A percentile compares a stretch with the other conserved stretches of the same genome.
Evolutionary conservation across 257 asterid genomes (phyloP).

Genomic region (Ilex aquifolium): DNA sequence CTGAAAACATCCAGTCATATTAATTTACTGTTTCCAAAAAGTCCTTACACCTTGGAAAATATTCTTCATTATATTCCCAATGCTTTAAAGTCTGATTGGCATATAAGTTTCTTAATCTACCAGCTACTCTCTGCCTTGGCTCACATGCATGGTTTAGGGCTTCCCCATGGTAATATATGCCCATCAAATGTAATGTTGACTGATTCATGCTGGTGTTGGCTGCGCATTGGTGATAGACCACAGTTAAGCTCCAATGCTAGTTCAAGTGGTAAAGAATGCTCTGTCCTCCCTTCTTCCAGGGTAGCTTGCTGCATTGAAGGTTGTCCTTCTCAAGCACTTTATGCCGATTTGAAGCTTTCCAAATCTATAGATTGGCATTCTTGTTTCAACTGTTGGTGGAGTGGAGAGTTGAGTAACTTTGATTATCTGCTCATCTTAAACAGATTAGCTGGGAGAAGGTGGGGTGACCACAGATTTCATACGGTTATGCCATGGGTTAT

Average conservation of each 20-base stretch:
- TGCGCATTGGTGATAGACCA: slow-evolving; percentile 45
- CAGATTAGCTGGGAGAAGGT: slow-evolving; percentile 87
- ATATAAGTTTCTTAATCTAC: slow-evolving; percentile 49
- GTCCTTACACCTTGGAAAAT: slow-evolving; percentile 68
- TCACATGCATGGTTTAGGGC: slow-evolving; percentile 82
- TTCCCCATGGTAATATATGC: slow-evolving; percentile 56
- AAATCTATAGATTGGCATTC: slow-evolving; percentile 57
- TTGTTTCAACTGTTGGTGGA: slow-evolving; percentile 81
- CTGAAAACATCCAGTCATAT: slow-evolving; percentile 46
- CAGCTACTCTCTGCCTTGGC: slow-evolving; percentile 82
- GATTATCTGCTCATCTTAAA: slow-evolving; percentile 84
- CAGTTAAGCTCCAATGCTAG: slow-evolving; percentile 29
- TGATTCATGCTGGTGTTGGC: slow-evolving; percentile 83
- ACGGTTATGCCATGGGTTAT: slow-evolving; percentile 94
- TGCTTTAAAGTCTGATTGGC: slow-evolving; percentile 76
- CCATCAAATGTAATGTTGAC: slow-evolving; percentile 71
- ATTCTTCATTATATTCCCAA: slow-evolving; percentile 65
- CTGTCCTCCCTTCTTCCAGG: slow-evolving; percentile 13
- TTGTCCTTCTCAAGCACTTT: slow-evolving; percentile 57
- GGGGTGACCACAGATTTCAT: slow-evolving; percentile 94
- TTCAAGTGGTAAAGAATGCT: slow-evolving; percentile 24
- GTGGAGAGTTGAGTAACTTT: slow-evolving; percentile 82
- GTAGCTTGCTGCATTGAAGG: slow-evolving; percentile 34
- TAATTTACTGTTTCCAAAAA: slow-evolving; percentile 53
- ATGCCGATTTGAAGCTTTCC: slow-evolving; percentile 58